Conservation (phyloP, 2,329 filamentous ascomycete genomes). For the Fusarium stilboides region DNA sequence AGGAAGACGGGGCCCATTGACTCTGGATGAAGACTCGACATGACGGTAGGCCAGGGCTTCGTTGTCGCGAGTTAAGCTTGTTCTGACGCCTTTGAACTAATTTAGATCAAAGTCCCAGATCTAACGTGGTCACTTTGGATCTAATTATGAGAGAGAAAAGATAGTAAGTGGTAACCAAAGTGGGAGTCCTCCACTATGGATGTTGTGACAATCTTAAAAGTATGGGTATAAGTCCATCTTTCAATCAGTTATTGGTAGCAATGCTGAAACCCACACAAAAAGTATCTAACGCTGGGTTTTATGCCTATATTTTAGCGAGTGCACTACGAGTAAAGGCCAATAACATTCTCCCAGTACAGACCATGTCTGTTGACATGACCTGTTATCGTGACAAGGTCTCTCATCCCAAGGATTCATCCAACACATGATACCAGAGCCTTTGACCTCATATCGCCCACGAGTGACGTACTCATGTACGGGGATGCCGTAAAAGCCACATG, state of each 20-base stretch:
- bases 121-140: background rate
- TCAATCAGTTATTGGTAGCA: background rate
- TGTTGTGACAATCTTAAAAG: constrained; percentile 2
- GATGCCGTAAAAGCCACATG: constrained; percentile 21
- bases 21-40: no score
- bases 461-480: constrained; percentile 23
- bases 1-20: no score
- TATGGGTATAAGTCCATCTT: constrained; percentile 2
- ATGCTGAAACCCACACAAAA: no score
- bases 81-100: constrained; percentile 1
- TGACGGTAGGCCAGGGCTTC: background rate
- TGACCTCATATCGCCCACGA: background rate
- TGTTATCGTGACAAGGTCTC: constrained; percentile 7
- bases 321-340: background rate
- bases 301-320: no score
- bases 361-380: background rate
- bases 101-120: background rate
- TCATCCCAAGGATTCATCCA: background rate
- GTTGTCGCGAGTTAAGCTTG: constrained; percentile 1
- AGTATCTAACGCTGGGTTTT: no score
- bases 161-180: constrained; percentile 2
- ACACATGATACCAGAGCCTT: background rate
- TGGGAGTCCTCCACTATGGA: constrained; percentile 2
- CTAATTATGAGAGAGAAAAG: background rate
- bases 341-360: background rate